These are phyloP conservation scores for Epichloe sp. DNA, from an alignment of 2,329 filamentous ascomycete species.

Conservation along the genomic window DNA sequence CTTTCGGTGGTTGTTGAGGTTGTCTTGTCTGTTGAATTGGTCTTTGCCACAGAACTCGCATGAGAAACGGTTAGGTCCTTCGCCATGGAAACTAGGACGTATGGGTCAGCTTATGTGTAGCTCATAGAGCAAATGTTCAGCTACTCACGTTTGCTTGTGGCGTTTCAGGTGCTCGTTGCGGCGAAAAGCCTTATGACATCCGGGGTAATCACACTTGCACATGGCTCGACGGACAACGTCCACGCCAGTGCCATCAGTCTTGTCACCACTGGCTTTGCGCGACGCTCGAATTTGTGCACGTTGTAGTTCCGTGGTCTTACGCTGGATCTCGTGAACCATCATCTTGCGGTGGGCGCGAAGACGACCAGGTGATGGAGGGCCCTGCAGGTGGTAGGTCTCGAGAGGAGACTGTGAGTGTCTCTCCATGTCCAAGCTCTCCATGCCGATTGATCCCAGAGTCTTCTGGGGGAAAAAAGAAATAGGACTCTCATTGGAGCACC, in stretches of 20 bases:
- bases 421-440: conserved; percentile 22
- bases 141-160: conserved; percentile 36
- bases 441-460: conserved; percentile 16
- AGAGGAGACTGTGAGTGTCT: conserved; percentile 23
- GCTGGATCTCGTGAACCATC: conserved; percentile 28
- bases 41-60: conserved; percentile 31
- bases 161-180: conserved; percentile 43
- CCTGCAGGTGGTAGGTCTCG: conserved; percentile 18
- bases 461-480: conserved; percentile 24
- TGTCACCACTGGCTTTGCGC: conserved; percentile 16
- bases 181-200: conserved; percentile 36
- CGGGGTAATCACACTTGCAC: conserved; percentile 32
- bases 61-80: conserved; percentile 25
- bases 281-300: conserved; percentile 23
- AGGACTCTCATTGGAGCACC: conserved; percentile 28
- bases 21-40: conserved; percentile 28
- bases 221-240: conserved; percentile 26
- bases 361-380: conserved; percentile 20
- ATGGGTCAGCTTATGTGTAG: background rate
- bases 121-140: background rate
- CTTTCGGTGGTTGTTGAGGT: conserved; percentile 30
- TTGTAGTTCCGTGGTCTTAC: conserved; percentile 31
- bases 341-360: conserved; percentile 25
- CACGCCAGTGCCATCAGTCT: conserved; percentile 17
- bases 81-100: conserved; percentile 21